Evolutionary conservation across 139 green algal species (phyloP).

Genomic region (Dunaliella sp.): DNA sequence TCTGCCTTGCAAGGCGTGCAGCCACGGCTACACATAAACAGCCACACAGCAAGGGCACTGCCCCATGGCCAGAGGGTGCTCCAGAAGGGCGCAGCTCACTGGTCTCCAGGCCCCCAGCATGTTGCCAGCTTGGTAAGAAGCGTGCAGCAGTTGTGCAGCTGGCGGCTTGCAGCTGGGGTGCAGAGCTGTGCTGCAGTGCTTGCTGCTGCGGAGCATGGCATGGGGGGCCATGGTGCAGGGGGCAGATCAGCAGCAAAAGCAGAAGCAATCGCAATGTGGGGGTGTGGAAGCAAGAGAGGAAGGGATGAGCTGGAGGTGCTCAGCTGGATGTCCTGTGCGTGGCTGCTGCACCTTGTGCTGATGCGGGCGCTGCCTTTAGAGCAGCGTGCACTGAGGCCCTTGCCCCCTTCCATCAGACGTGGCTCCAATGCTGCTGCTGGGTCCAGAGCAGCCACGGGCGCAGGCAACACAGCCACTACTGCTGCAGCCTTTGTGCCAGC

Average conservation of each 20-base stretch:
- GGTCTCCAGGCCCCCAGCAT: background rate
- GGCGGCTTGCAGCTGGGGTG: background rate
- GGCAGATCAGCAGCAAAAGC: no score
- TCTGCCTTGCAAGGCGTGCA: background rate
- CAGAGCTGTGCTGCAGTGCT: background rate
- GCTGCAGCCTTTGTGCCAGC: background rate
- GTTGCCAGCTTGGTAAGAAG: background rate
- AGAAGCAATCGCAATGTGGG: no score
- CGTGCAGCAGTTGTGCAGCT: background rate
- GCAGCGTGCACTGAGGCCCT: background rate
- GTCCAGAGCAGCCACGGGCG: no score
- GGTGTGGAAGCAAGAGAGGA: no score
- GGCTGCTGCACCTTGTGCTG: conserved; percentile 21
- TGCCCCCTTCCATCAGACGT: no score
- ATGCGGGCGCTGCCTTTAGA: background rate
- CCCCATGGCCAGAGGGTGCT: background rate
- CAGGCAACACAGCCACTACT: no score
- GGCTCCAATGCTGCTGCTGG: no score
- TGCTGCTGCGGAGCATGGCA: no score
- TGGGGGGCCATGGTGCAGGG: no score
- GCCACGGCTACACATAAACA: background rate
- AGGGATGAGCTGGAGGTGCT: background rate
- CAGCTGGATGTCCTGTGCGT: conserved; percentile 1
- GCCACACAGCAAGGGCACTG: no score
- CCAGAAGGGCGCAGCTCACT: no score